Conservation (phyloP, 2,329 filamentous ascomycete species). For the Fusarium sp. region DNA sequence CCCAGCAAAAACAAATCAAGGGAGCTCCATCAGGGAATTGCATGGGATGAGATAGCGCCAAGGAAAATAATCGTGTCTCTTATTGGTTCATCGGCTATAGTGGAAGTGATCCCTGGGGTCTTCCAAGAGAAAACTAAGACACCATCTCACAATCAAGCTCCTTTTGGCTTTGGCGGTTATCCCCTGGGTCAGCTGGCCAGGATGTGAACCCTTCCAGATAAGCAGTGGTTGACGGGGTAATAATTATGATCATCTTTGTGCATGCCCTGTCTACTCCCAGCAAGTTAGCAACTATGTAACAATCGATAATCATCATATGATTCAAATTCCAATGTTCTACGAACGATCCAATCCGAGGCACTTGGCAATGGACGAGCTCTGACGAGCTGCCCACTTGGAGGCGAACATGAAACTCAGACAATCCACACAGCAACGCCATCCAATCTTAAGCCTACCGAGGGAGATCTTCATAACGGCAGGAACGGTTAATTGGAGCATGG, state of each 20-base stretch:
- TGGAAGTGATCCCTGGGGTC: slow-evolving; percentile 32
- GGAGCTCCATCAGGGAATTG: slow-evolving; percentile 35
- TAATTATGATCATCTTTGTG: not conserved
- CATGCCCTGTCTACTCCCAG: not conserved
- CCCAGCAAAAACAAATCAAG: slow-evolving; percentile 6
- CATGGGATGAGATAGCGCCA: slow-evolving; percentile 25
- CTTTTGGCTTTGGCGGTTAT: slow-evolving; percentile 18
- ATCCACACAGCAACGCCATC: slow-evolving; percentile 31
- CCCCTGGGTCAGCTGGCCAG: not conserved
- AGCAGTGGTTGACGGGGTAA: slow-evolving; percentile 6
- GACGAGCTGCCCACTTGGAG: not conserved
- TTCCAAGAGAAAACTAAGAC: slow-evolving; percentile 28
- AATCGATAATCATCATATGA: not conserved
- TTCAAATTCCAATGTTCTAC: not conserved
- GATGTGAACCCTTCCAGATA: slow-evolving; percentile 21
- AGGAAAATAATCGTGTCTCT: slow-evolving; percentile 21
- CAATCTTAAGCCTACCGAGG: slow-evolving; percentile 32
- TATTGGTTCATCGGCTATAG: slow-evolving; percentile 32
- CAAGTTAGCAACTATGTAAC: no score
- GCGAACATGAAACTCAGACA: slow-evolving; percentile 33
- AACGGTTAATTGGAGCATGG: slow-evolving; percentile 17
- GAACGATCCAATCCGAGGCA: not conserved
- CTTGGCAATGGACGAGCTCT: not conserved
- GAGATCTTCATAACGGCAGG: slow-evolving; percentile 13
- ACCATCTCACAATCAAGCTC: slow-evolving; percentile 26